phyloP scores from a whole-genome alignment of 768 basidiomycete genomes.

The Suillus decipiens region DNA sequence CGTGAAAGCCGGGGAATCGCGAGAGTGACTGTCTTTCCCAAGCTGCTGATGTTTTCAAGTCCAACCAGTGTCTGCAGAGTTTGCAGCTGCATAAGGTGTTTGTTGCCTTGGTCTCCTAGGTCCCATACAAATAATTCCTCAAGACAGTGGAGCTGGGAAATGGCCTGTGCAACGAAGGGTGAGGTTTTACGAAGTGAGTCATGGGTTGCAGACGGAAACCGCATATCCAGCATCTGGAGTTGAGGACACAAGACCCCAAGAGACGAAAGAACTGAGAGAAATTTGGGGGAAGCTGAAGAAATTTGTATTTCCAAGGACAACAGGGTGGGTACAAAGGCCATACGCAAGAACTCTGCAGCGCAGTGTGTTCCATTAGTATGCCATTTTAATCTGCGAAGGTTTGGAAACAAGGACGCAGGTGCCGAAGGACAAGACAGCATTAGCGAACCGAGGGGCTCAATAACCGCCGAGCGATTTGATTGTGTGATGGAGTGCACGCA shows the following conservation, averaged over 20 bases:
- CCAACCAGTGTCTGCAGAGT: not conserved
- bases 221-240: not conserved
- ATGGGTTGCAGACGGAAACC: not conserved
- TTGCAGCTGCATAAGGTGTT: not conserved
- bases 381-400: conserved; percentile 23
- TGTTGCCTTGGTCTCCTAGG: not conserved
- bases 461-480: not conserved
- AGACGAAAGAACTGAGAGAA: conserved; percentile 2
- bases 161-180: not conserved
- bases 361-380: conserved; percentile 22
- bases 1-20: not conserved
- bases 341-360: conserved; percentile 26
- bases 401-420: conserved; percentile 22
- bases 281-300: not conserved
- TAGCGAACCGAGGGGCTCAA: conserved; percentile 7
- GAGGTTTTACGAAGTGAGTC: not conserved
- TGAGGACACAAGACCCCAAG: not conserved
- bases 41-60: not conserved
- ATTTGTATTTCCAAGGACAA: not conserved
- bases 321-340: conserved; percentile 27
- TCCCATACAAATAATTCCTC: not conserved
- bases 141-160: not conserved
- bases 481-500: conserved; percentile 18
- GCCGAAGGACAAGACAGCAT: conserved; percentile 21
- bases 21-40: not conserved